Percentiles rank a stretch among this genome's conserved stretches.
These are phyloP conservation scores for Excoecaria cochinchinensis DNA, from an alignment of 345 rosid species.

Conservation along the genomic window DNA sequence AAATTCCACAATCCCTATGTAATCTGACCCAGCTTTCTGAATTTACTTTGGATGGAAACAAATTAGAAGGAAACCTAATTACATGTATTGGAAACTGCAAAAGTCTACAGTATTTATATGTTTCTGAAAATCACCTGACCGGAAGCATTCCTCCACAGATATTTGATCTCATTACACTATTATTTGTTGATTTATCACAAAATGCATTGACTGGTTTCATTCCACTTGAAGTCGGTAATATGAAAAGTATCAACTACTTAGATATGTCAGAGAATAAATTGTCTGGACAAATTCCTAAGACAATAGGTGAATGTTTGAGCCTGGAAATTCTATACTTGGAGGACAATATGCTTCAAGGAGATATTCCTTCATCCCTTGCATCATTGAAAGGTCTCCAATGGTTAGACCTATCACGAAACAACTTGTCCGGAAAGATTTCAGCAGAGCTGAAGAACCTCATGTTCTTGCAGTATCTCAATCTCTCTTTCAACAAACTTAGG, in stretches of 20 bases:
- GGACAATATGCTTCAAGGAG: too few species aligned
- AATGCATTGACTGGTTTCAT: conserved; percentile 10
- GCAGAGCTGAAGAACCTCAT: too few species aligned
- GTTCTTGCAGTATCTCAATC: too few species aligned
- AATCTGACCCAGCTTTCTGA: not conserved
- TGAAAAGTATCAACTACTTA: not conserved
- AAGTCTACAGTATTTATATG: not conserved
- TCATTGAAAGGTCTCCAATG: too few species aligned
- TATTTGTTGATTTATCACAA: not conserved
- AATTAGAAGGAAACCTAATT: conserved; percentile 17
- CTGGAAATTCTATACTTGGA: too few species aligned
- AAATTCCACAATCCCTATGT: conserved; percentile 9
- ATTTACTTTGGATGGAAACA: not conserved
- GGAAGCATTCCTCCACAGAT: conserved; percentile 12
- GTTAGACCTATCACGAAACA: too few species aligned
- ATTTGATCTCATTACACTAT: not conserved
- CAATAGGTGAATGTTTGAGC: conserved; percentile 9
- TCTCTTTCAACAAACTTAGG: too few species aligned
- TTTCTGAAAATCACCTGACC: conserved; percentile 5
- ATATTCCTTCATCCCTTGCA: too few species aligned
- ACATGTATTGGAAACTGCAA: not conserved
- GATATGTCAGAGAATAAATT: conserved; percentile 9
- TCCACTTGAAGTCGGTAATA: conserved; percentile 5
- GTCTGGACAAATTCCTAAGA: conserved; percentile 13
- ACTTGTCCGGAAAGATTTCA: too few species aligned